Evolutionary conservation across 768 basidiomycete species (phyloP), one percentile per base, ranked within the genome.

Genomic region (Leucosporidium yakuticum): DNA sequence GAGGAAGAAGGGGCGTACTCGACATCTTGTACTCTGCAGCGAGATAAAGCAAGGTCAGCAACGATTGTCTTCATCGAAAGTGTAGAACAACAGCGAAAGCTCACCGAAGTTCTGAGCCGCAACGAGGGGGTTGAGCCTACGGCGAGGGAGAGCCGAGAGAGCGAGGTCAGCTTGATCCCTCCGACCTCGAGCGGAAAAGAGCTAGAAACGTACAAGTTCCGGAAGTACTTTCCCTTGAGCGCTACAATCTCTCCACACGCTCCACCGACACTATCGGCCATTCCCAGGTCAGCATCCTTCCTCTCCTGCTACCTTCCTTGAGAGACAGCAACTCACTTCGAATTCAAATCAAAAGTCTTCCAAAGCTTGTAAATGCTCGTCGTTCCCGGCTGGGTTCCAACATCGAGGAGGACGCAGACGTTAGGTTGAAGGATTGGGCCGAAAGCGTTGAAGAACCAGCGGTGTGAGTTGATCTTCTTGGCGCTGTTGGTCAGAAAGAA

Each of bases 371-470:
- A 98, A 59, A 97, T 86, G 53, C 89, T 91, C 75, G 88, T 92
- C 63, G 85, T 87, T 15, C 86, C 86, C 0, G 95, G 95, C 44
- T 89, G 85, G 4, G 95, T 98, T 2, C 95, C 95, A 21, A 97
- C 95, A 72, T 98, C 95, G 59, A 98, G 81, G 34, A 98, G 82
- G 27, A 96, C 86, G 75, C 92, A 62, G 20, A 71, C 75, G 65
- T 73, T 74, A 17, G 74, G 76, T 54, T 73, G 88, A 34, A 97
- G 79, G 77, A 94, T 81, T 0, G 87, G 83, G 0, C 85, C 89
- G 77, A 95, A 93, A 0, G 91, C 94, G 77, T 96, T 97, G 79
- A 98, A 96, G 79, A 94, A 95, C 94, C 94, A 97, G 58, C 94
- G 83, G 75, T 96, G 93, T 56, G 88, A 90, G 54, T 63, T 63